These are phyloP conservation scores for Ulmus americana DNA, from an alignment of 331 rosid genomes.

Conservation along the genomic window DNA sequence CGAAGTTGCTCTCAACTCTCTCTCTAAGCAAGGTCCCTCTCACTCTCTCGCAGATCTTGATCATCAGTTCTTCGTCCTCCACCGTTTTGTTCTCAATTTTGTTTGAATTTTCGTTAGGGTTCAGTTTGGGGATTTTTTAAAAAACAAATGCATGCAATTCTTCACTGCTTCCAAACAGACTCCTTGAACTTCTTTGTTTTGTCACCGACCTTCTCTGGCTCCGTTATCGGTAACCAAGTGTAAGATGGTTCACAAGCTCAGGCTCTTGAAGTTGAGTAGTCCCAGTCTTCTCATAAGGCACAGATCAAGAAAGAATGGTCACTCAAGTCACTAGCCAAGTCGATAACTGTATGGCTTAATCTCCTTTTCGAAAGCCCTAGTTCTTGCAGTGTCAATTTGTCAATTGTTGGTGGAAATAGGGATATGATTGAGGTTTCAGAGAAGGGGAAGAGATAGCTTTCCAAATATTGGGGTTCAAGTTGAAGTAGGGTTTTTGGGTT, in stretches of 20 bases:
- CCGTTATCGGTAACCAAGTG: slow-evolving; percentile 27
- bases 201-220: slow-evolving; percentile 45
- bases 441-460: slow-evolving; percentile 4
- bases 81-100: too few species aligned
- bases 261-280: slow-evolving; percentile 57
- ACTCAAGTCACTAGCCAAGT: slow-evolving; percentile 67
- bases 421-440: slow-evolving; percentile 1
- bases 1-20: too few species aligned
- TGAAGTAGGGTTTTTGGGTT: too few species aligned
- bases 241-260: slow-evolving; percentile 52
- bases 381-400: slow-evolving; percentile 56
- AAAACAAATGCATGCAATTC: too few species aligned
- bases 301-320: slow-evolving; percentile 52
- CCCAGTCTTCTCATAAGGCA: slow-evolving; percentile 56
- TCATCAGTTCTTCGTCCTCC: too few species aligned
- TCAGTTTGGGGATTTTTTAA: too few species aligned
- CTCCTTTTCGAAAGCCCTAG: slow-evolving; percentile 67
- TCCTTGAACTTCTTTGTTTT: slow-evolving; percentile 31
- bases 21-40: too few species aligned
- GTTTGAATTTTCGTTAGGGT: too few species aligned
- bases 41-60: too few species aligned
- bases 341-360: slow-evolving; percentile 84
- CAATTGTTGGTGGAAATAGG: slow-evolving; percentile 24
- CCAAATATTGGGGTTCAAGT: too few species aligned
- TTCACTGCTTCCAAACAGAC: background rate